These are phyloP conservation scores for Candida michaelii DNA, from an alignment of 805 yeast species.

Conservation along the genomic window DNA sequence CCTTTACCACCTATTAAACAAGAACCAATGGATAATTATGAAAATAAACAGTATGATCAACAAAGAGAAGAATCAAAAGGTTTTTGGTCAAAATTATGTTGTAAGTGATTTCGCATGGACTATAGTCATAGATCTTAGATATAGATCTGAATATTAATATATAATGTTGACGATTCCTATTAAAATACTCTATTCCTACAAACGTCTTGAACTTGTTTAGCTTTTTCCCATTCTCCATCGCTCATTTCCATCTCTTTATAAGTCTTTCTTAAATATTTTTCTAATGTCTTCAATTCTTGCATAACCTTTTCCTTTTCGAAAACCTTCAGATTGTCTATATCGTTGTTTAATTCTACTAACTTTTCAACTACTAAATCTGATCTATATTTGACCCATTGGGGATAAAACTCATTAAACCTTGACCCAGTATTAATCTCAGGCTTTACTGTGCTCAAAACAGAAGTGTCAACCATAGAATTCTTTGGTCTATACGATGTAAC, in stretches of 20 bases:
- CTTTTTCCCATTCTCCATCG: conserved; percentile 11
- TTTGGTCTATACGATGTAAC: conserved; percentile 42
- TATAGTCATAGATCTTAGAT: conserved; percentile 4
- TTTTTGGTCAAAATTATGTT: conserved; percentile 44
- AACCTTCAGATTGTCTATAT: conserved; percentile 11
- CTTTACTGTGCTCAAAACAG: conserved; percentile 37
- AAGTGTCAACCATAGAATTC: conserved; percentile 28
- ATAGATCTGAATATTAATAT: conserved; percentile 6
- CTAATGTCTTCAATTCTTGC: conserved; percentile 21
- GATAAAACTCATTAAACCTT: conserved; percentile 34
- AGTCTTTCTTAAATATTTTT: conserved; percentile 22
- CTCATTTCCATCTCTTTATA: conserved; percentile 27
- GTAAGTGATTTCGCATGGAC: conserved; percentile 25
- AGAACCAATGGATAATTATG: conserved; percentile 21
- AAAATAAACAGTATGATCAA: conserved; percentile 35
- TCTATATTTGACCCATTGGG: conserved; percentile 37
- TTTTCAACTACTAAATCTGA: conserved; percentile 25
- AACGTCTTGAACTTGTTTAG: conserved; percentile 1
- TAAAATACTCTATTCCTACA: background rate
- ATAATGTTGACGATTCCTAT: conserved; percentile 7
- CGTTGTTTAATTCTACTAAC: conserved; percentile 21
- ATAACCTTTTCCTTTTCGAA: conserved; percentile 29
- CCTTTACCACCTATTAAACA: conserved; percentile 50
- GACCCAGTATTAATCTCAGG: conserved; percentile 40
- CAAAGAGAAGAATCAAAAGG: conserved; percentile 43